Evolutionary conservation across 352 stramenopile species (phyloP), one percentile per base, ranked within the genome.

Genomic region (Ophiocytium majus): DNA sequence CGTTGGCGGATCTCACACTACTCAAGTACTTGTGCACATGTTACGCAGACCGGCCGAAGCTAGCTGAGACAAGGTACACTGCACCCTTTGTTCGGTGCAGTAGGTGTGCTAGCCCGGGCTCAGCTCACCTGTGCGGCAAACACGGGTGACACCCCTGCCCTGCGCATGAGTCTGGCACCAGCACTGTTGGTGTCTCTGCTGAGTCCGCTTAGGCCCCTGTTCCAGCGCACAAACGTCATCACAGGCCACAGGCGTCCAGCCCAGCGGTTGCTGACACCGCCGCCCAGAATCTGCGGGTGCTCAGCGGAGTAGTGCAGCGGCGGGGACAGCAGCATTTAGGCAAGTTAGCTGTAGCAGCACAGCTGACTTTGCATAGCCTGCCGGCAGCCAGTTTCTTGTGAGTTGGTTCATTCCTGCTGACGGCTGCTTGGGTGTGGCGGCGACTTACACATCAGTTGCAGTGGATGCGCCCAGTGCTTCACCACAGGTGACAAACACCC

Each of bases 191-290:
- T 9, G 50, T 28, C 71, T 19, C 17, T 50, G 50, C 17, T 31
- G 37, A 63, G 34, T 5, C 34, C 31, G 17, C 5, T 10, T 34
- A 76, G 31, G 17, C 31, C 64, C 64, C 31, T 17, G 5, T 17
- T 81, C 75, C 19, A 36, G 14, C 50, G 1, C 50, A 50, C 10
- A 81, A 81, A 81, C 1, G 1, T 1, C 50, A 50, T 9, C 14
- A 81, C 75, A 17, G 75, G 75, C 75, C 75, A 37, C 36, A 81
- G 50, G 5, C 75, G 1, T 10, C 34, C 50, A 17, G 32, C 75
- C 75, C 75, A 81, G 31, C 75, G 75, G 36, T 81, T 81, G 23
- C 75, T 33, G 14, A 81, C 75, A 17, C 75, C 75, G 9, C 75
- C 75, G 28, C 75, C 75, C 10, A 81, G 50, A 5, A 81, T 33